Evolutionary conservation across 2,329 filamentous ascomycete species (phyloP).

Genomic region (Apiospora aurea): DNA sequence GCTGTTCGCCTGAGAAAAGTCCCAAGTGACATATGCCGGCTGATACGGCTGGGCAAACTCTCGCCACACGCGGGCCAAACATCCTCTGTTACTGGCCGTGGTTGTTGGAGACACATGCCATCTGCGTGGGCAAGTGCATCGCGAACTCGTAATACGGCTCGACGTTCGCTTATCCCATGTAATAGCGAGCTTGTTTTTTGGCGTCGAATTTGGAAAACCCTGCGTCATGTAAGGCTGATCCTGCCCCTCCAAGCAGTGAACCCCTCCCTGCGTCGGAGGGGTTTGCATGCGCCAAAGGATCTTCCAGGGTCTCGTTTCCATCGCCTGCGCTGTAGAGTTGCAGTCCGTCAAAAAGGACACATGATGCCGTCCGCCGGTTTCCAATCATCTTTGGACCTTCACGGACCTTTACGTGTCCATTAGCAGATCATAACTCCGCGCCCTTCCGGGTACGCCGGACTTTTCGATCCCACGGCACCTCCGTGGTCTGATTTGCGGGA

Average conservation of each 20-base stretch:
- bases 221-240: constrained; percentile 16
- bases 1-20: constrained; percentile 6
- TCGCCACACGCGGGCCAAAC: background rate
- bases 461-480: background rate
- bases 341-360: background rate
- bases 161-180: background rate
- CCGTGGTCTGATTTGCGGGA: constrained; percentile 15
- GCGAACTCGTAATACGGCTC: background rate
- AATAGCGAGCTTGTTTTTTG: background rate
- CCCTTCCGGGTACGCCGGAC: constrained; percentile 11
- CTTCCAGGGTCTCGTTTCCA: background rate
- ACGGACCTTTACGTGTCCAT: background rate
- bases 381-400: background rate
- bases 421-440: constrained; percentile 14
- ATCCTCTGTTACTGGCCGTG: background rate
- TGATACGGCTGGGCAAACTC: constrained; percentile 20
- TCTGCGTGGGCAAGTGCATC: constrained; percentile 9
- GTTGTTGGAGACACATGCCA: background rate
- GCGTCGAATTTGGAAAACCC: background rate
- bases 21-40: background rate
- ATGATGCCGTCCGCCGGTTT: background rate
- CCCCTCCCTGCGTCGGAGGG: constrained; percentile 6
- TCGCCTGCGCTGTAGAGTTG: background rate
- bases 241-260: background rate
- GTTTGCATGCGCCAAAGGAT: background rate